Evolutionary conservation across 371 early-diverging fungal species (phyloP).

Genomic region (Mucor irregularis): DNA sequence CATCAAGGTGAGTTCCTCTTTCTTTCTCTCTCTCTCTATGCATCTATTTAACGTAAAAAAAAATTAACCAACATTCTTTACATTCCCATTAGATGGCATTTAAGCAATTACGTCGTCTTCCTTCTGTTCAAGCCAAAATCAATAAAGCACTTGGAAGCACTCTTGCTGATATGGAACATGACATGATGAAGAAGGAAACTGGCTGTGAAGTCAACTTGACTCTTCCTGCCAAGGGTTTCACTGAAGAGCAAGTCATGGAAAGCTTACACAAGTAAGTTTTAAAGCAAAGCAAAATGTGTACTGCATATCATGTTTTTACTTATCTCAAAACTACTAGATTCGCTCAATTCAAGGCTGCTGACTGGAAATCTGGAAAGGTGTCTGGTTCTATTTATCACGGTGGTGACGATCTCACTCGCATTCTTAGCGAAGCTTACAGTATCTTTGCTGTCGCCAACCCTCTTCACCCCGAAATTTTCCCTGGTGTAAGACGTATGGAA

Average conservation of each 20-base stretch:
- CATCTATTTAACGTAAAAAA: no score
- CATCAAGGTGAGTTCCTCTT: constrained; percentile 36
- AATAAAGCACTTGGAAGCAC: constrained; percentile 66
- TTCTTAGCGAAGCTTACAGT: constrained; percentile 83
- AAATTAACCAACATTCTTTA: background rate
- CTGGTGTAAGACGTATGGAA: constrained; percentile 94
- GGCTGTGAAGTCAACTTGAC: constrained; percentile 61
- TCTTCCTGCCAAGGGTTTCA: constrained; percentile 69
- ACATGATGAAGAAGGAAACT: constrained; percentile 64
- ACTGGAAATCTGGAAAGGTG: constrained; percentile 87
- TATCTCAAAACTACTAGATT: constrained; percentile 34
- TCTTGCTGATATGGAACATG: constrained; percentile 73
- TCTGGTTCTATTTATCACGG: constrained; percentile 94
- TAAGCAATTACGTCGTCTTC: constrained; percentile 57
- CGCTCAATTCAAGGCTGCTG: constrained; percentile 48
- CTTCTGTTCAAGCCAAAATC: constrained; percentile 58
- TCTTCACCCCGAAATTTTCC: constrained; percentile 95
- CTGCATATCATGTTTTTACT: background rate
- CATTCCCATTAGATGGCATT: constrained; percentile 46
- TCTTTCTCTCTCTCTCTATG: no score
- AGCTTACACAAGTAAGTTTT: constrained; percentile 57
- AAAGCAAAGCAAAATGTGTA: background rate
- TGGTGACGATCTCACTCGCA: constrained; percentile 72
- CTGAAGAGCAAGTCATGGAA: constrained; percentile 57
- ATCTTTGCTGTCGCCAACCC: constrained; percentile 87